These are phyloP conservation scores for Incumbomyces delicatus DNA, from an alignment of 2,329 filamentous ascomycete genomes.

Conservation along the genomic window DNA sequence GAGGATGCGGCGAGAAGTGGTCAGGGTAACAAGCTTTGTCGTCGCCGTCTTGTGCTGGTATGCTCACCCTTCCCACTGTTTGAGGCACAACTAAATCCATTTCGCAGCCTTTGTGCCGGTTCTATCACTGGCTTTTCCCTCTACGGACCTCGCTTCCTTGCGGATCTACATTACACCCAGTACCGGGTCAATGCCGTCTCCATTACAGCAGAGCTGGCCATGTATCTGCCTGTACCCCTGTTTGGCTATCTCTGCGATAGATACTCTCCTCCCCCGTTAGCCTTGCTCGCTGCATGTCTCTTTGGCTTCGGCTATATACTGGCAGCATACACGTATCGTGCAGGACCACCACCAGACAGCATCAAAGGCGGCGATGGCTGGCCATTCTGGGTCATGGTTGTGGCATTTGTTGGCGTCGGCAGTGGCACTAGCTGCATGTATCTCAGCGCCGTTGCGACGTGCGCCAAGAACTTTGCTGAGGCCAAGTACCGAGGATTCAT, in stretches of 20 bases:
- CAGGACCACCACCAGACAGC: conserved; percentile 42
- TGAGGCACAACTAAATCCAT: background rate
- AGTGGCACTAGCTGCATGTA: conserved; percentile 83
- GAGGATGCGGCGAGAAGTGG: conserved; percentile 43
- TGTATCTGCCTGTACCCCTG: conserved; percentile 85
- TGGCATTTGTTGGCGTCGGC: conserved; percentile 75
- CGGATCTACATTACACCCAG: conserved; percentile 76
- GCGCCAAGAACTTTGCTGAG: conserved; percentile 94
- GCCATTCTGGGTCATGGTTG: conserved; percentile 73
- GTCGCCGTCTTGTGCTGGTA: conserved; percentile 53
- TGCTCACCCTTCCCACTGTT: background rate
- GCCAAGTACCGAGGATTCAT: conserved; percentile 81
- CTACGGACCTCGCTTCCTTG: conserved; percentile 84
- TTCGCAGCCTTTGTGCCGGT: conserved; percentile 62
- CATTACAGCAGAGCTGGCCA: conserved; percentile 73
- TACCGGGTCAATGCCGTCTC: conserved; percentile 84
- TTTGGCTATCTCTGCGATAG: conserved; percentile 91
- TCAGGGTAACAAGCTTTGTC: conserved; percentile 47
- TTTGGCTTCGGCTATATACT: conserved; percentile 76
- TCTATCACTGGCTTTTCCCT: conserved; percentile 90
- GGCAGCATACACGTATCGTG: conserved; percentile 67
- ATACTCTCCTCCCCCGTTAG: conserved; percentile 67
- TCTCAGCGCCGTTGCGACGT: conserved; percentile 80
- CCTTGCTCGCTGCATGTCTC: conserved; percentile 59
- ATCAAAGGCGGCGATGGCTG: conserved; percentile 45